A percentile compares a stretch with the other conserved stretches of the same genome.
Evolutionary conservation across 2,329 filamentous ascomycete genomes (phyloP).

Genomic region (Stachybotrys chlorohalonatus): DNA sequence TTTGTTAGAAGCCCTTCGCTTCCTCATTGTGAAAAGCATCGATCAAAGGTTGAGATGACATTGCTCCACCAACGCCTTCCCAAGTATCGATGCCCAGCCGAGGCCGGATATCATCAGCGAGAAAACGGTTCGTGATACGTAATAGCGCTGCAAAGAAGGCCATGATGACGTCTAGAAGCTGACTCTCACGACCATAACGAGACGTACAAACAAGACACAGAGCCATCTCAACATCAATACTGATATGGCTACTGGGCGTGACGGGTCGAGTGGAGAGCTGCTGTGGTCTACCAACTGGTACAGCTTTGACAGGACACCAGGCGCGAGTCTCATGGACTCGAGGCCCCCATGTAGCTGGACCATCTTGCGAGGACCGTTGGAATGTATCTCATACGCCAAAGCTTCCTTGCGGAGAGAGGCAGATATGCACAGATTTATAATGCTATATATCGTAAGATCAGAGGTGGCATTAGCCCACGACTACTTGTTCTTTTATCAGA

Average conservation of each 20-base stretch:
- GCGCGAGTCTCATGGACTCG: conserved; percentile 3
- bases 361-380: conserved; percentile 18
- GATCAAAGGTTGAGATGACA: neutral
- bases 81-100: neutral
- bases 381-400: conserved; percentile 14
- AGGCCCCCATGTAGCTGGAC: conserved; percentile 21
- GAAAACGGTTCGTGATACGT: neutral
- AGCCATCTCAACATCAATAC: conserved; percentile 5
- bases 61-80: neutral
- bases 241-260: neutral
- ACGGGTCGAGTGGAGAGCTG: no score
- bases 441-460: conserved; percentile 16
- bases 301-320: conserved; percentile 4
- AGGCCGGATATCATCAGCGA: neutral
- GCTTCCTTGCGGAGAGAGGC: conserved; percentile 12
- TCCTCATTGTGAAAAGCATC: neutral
- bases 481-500: conserved; percentile 19
- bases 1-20: neutral
- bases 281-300: neutral
- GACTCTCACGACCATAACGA: neutral
- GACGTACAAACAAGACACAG: conserved; percentile 1
- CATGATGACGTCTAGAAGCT: neutral
- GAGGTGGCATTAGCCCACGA: conserved; percentile 12
- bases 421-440: conserved; percentile 15
- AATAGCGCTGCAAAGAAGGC: neutral